Evolutionary conservation across 148 eudicot species (phyloP).

Genomic region (Rhododendron molle): DNA sequence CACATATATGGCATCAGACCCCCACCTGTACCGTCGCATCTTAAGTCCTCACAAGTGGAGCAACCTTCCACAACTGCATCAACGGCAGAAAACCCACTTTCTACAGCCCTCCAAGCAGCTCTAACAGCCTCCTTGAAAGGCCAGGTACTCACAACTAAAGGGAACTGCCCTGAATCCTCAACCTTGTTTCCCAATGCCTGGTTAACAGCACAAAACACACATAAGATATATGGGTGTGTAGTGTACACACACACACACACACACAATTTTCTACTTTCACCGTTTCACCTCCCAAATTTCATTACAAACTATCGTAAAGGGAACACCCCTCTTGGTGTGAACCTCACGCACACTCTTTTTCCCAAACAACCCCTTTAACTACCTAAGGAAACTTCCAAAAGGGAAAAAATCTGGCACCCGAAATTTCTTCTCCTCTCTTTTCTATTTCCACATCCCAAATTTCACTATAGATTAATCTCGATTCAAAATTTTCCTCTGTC

Average conservation of each 20-base stretch:
- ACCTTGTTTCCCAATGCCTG: slow-evolving; percentile 46
- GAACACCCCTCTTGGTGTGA: neutral
- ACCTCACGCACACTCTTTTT: neutral
- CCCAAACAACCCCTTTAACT: neutral
- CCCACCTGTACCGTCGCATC: slow-evolving; percentile 91
- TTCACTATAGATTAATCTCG: neutral
- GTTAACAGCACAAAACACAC: neutral
- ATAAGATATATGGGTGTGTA: neutral
- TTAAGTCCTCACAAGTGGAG: slow-evolving; percentile 75
- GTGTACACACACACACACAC: neutral
- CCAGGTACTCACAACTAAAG: slow-evolving; percentile 92
- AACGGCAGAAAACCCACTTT: slow-evolving; percentile 64
- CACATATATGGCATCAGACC: neutral
- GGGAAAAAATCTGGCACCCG: neutral
- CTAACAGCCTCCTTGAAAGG: slow-evolving; percentile 84
- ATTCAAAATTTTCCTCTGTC: neutral
- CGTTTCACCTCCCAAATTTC: neutral
- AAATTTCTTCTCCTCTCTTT: neutral
- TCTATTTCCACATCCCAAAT: neutral
- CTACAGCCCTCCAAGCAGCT: slow-evolving; percentile 75
- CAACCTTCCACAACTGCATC: slow-evolving; percentile 96
- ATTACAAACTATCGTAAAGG: neutral
- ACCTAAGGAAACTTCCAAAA: neutral
- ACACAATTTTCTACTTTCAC: neutral
- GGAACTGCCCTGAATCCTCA: slow-evolving; percentile 36